Conservation (phyloP, 768 basidiomycete genomes). For the Rhodocollybia butyracea region DNA sequence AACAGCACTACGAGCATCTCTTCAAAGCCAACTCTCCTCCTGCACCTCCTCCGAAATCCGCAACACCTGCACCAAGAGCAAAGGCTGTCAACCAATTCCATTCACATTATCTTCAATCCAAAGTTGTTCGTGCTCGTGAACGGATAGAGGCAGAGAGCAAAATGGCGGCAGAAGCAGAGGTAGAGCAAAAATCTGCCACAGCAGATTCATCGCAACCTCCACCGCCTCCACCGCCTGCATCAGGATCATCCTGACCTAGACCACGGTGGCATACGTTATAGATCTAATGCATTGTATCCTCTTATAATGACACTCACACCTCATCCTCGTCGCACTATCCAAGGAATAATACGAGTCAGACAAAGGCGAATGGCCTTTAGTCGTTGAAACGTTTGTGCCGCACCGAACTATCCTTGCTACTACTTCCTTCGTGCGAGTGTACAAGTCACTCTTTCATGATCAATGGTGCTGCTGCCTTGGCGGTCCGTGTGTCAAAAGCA, state of each 20-base stretch:
- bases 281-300: background rate
- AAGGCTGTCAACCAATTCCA: slow-evolving; percentile 42
- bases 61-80: slow-evolving; percentile 43
- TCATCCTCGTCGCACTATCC: background rate
- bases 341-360: no score
- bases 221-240: background rate
- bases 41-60: slow-evolving; percentile 48
- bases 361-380: no score
- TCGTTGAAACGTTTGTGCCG: no score
- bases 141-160: slow-evolving; percentile 86
- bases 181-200: background rate
- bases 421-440: no score
- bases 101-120: slow-evolving; percentile 94
- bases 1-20: slow-evolving; percentile 87
- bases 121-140: slow-evolving; percentile 92
- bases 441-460: no score
- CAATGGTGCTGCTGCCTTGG: no score
- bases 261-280: background rate
- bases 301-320: background rate
- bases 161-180: background rate
- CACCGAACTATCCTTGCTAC: no score
- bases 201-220: background rate
- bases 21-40: slow-evolving; percentile 86
- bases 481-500: no score
- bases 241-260: background rate